phyloP scores from a whole-genome alignment of 148 eudicot species.

The Dianthus caryophyllus region DNA sequence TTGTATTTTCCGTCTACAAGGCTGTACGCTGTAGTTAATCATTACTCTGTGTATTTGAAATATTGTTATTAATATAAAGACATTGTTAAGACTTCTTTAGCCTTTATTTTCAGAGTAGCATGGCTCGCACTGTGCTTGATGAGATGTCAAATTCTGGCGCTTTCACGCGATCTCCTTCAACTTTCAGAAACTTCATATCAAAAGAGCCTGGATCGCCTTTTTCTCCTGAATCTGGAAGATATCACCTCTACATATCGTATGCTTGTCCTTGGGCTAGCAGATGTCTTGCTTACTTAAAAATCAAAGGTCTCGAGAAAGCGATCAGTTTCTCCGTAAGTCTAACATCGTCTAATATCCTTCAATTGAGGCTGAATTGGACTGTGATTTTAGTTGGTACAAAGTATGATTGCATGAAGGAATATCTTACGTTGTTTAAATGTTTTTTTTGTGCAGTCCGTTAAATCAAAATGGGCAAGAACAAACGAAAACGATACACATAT shows the following conservation, averaged over 20 bases:
- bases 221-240: no score
- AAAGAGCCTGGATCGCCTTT: slow-evolving; percentile 64
- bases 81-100: neutral
- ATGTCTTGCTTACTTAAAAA: no score
- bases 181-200: slow-evolving; percentile 67
- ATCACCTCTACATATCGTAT: no score
- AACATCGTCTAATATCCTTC: no score
- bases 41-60: neutral
- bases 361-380: no score
- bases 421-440: slow-evolving; percentile 11
- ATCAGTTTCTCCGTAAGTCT: no score
- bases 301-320: no score
- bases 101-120: slow-evolving; percentile 20
- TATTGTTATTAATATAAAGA: neutral
- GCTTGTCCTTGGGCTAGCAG: no score
- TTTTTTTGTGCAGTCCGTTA: slow-evolving; percentile 53
- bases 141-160: slow-evolving; percentile 74
- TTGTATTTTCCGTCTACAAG: no score
- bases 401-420: neutral
- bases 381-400: no score
- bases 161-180: slow-evolving; percentile 58
- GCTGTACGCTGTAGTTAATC: neutral
- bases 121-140: slow-evolving; percentile 70
- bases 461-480: slow-evolving; percentile 67
- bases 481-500: slow-evolving; percentile 71